Percentiles rank a stretch among this genome's conserved stretches.
phyloP scores from a whole-genome alignment of 495 filamentous ascomycete species.

The Collariella sp. region DNA sequence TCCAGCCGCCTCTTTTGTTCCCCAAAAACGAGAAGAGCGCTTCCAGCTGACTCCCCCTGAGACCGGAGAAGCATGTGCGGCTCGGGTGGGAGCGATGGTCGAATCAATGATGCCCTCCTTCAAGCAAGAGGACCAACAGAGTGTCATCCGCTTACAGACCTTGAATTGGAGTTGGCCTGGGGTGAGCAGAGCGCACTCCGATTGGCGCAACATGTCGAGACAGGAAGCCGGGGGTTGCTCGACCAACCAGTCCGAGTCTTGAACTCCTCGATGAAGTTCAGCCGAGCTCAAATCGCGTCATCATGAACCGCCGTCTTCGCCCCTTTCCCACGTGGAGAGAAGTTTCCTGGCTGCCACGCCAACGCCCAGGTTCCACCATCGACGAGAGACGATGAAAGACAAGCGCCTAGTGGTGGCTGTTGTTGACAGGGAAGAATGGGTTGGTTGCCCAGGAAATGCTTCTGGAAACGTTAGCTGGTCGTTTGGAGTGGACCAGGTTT shows the following conservation, averaged over 20 bases:
- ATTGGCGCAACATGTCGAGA: constrained; percentile 24
- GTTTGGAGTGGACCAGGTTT: background rate
- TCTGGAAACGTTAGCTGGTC: background rate
- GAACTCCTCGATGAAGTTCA: background rate
- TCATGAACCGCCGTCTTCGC: constrained; percentile 2
- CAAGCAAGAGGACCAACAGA: background rate
- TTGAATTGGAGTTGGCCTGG: constrained; percentile 17
- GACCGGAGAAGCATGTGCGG: background rate
- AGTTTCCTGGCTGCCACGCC: background rate
- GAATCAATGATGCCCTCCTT: background rate
- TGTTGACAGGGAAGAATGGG: background rate
- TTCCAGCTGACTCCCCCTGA: no score
- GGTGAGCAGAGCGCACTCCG: constrained; percentile 13
- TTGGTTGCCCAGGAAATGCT: background rate
- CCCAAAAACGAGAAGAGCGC: no score
- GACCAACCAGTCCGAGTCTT: background rate
- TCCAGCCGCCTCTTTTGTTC: no score
- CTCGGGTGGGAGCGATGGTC: background rate
- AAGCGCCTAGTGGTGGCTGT: no score
- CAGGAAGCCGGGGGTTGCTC: constrained; percentile 3
- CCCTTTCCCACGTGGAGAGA: background rate
- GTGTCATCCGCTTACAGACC: constrained; percentile 12
- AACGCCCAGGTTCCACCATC: no score
- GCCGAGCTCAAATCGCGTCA: constrained; percentile 25
- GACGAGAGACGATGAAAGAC: no score